Base-by-base conservation (phyloP, 495 filamentous ascomycete species). In the Talaromyces ruber region DNA sequence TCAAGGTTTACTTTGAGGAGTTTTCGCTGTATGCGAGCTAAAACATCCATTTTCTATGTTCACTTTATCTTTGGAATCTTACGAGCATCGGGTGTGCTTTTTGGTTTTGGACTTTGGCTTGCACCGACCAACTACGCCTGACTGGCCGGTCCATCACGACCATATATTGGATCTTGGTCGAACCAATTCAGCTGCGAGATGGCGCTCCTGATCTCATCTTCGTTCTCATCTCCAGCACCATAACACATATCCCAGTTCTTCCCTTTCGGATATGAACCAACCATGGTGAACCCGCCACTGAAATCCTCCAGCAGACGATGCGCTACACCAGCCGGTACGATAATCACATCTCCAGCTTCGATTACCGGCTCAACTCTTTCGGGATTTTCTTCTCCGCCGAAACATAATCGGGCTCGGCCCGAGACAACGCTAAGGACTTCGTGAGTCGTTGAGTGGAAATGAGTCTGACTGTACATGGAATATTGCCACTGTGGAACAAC, bases 171-270 rank as follows among this genome's bases (percentile, higher is more conserved):
- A 74, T 88, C 84, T 61, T 67, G 70, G 25, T 75, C 68, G 63
- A 88, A 86, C 85, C 83, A 88, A 4, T 68, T 66, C 63, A 86
- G 56, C 14, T 69, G 59, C 53, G 66, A 63, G 55, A 88, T 86
- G 4, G 43, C 58, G 32, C 75, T 65, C 14, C 80, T 67, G 66
- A 81, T 81, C 43, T 73, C 71, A 63, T 83, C 77, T 64, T 87
- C 83, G 2, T 72, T 79, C 62, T 73, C 66, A 28, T 30, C 34
- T 16, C 65, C 59, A 61, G 72, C 72, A 24, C 87, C 86, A 74
- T 88, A 90, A 63, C 86, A 89, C 85, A 89, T 88, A 69, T 88
- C 85, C 82, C 84, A 89, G 28, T 72, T 66, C 55, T 78, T 81
- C 2, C 77, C 78, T 45, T 62, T 72, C 8, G 84, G 85, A 76